Conservation (phyloP, 768 basidiomycete genomes). For the Pholiota conissans region DNA sequence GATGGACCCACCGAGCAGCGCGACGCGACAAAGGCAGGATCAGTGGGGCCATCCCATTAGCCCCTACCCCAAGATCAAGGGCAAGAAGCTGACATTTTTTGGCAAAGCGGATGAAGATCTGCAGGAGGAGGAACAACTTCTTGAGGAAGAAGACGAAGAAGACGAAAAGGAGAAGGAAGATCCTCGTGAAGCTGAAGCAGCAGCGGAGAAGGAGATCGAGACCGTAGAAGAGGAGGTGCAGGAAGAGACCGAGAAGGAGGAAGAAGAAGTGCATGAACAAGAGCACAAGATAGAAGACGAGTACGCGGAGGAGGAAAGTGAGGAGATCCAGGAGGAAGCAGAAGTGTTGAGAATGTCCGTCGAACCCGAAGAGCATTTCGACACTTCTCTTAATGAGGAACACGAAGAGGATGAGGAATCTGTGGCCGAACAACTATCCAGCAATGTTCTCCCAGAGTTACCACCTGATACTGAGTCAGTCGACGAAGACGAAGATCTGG, state of each 20-base stretch:
- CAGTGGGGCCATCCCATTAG: slow-evolving; percentile 72
- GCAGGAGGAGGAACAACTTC: neutral
- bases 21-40: slow-evolving; percentile 47
- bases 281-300: neutral
- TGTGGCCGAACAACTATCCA: neutral
- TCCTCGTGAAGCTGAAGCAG: neutral
- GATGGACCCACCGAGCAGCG: slow-evolving; percentile 62
- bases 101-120: neutral
- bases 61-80: slow-evolving; percentile 51
- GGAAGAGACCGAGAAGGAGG: slow-evolving; percentile 7
- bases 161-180: neutral
- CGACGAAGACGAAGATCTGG: neutral
- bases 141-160: neutral
- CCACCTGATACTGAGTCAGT: neutral
- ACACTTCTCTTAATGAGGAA: slow-evolving; percentile 20
- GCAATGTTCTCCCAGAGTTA: neutral
- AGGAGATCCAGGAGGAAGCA: slow-evolving; percentile 19
- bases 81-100: slow-evolving; percentile 3
- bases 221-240: neutral
- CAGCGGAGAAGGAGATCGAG: neutral
- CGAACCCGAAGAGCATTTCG: slow-evolving; percentile 14
- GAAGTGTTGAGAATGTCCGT: slow-evolving; percentile 28
- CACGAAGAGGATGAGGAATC: neutral
- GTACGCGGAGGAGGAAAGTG: neutral
- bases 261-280: slow-evolving; percentile 31